phyloP scores from a whole-genome alignment of 169 alveolate genomes.

The Theileria annulata region DNA sequence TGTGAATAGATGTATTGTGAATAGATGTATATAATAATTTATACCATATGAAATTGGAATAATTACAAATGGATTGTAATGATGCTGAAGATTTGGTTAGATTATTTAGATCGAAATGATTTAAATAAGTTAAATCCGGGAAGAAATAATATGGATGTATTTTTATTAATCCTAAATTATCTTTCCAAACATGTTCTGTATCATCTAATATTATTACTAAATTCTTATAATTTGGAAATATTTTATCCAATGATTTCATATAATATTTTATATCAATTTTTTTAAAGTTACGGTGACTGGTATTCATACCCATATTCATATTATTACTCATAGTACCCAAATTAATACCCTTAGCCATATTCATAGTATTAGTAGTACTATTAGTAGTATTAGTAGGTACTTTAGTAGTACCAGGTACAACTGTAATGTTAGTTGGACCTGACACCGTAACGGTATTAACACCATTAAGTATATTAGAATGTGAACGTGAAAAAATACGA shows the following conservation, averaged over 20 bases:
- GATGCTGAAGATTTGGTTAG: conserved; percentile 52
- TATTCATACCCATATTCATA: too few species aligned
- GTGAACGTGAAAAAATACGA: conserved; percentile 70
- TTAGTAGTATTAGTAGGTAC: too few species aligned
- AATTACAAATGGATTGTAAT: conserved; percentile 48
- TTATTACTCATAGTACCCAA: too few species aligned
- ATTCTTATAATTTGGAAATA: conserved; percentile 58
- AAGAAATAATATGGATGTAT: conserved; percentile 63
- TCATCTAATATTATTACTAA: conserved; percentile 47
- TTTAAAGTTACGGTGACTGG: too few species aligned
- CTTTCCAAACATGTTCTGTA: conserved; percentile 53
- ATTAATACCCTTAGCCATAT: too few species aligned
- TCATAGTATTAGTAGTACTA: too few species aligned
- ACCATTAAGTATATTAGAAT: too few species aligned
- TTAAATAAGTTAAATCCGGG: conserved; percentile 20
- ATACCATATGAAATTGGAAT: conserved; percentile 45
- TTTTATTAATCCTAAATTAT: conserved; percentile 38
- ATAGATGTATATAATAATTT: background rate
- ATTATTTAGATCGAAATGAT: conserved; percentile 14
- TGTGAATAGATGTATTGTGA: conserved; percentile 9
- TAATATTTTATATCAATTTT: background rate
- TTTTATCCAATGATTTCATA: conserved; percentile 50
- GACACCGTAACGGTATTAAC: too few species aligned
- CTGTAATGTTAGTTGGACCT: too few species aligned
- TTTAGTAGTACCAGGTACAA: too few species aligned